Evolutionary conservation across 345 rosid genomes (phyloP).

Genomic region (Rhizophora apiculata): DNA sequence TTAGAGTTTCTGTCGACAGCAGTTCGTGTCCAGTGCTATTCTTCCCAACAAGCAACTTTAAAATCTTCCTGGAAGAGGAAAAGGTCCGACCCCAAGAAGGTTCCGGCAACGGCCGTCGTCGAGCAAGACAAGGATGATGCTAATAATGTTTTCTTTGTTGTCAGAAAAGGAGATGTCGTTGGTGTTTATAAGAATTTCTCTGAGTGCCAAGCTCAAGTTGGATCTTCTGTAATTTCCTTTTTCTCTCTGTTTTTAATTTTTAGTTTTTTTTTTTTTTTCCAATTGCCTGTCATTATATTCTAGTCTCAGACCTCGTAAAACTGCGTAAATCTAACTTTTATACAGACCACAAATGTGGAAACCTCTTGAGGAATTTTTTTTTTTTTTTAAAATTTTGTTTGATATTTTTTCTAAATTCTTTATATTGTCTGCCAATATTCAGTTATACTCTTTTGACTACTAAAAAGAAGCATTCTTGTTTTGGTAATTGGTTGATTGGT

Average conservation of each 20-base stretch:
- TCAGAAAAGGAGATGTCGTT: conserved; percentile 79
- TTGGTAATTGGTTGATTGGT: too few relatives aligned
- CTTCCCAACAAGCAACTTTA: conserved; percentile 34
- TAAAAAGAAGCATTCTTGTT: too few relatives aligned
- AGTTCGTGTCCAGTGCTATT: conserved; percentile 45
- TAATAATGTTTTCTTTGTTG: conserved; percentile 47
- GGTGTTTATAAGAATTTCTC: conserved; percentile 63
- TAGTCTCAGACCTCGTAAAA: too few relatives aligned
- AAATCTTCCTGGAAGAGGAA: conserved; percentile 25
- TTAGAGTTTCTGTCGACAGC: conserved; percentile 25
- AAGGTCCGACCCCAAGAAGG: conserved; percentile 19
- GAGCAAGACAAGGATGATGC: conserved; percentile 52
- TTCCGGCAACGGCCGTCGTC: conserved; percentile 17
- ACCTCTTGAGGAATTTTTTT: conserved; percentile 49
- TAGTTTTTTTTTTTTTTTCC: neutral
- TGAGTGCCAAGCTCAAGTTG: conserved; percentile 84
- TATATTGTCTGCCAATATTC: too few relatives aligned
- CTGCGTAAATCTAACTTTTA: too few relatives aligned
- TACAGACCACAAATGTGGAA: conserved; percentile 2
- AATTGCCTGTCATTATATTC: too few relatives aligned
- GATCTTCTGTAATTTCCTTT: conserved; percentile 58
- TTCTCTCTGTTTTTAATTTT: too few relatives aligned
- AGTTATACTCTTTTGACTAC: too few relatives aligned
- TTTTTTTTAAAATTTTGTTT: too few relatives aligned
- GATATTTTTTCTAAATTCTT: too few relatives aligned